Percentiles rank a stretch among this genome's conserved stretches.
phyloP scores from a whole-genome alignment of 2,329 filamentous ascomycete genomes.

The Neodidymelliopsis sp. region DNA sequence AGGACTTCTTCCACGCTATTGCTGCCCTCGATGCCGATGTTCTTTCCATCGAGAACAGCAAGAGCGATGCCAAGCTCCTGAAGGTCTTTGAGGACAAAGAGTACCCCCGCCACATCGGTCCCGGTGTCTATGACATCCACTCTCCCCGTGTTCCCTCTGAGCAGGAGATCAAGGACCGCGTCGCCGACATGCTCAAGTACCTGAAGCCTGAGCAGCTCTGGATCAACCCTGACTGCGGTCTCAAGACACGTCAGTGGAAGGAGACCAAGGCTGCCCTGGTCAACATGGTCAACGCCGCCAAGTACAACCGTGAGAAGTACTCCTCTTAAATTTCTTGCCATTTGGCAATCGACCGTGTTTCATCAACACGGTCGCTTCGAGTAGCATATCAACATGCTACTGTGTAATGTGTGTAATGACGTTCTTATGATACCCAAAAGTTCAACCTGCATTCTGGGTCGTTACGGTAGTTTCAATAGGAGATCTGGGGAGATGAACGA shows the following conservation, averaged over 20 bases:
- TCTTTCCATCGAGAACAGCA: slow-evolving; percentile 99
- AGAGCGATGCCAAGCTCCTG: slow-evolving; percentile 98
- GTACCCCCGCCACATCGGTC: slow-evolving; percentile 97
- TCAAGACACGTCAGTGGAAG: slow-evolving; percentile 98
- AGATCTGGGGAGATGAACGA: slow-evolving; percentile 41
- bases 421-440: slow-evolving; percentile 53
- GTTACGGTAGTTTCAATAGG: slow-evolving; percentile 37
- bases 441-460: slow-evolving; percentile 53
- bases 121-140: slow-evolving; percentile 99
- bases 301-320: slow-evolving; percentile 93
- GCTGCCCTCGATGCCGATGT: slow-evolving; percentile 97
- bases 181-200: slow-evolving; percentile 95
- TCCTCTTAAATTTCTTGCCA: slow-evolving; percentile 58
- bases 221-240: slow-evolving; percentile 99
- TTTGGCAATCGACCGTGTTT: slow-evolving; percentile 39
- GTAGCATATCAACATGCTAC: slow-evolving; percentile 51
- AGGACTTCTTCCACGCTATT: slow-evolving; percentile 99
- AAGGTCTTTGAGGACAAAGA: slow-evolving; percentile 97
- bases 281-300: slow-evolving; percentile 99
- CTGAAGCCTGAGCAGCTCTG: slow-evolving; percentile 98
- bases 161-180: slow-evolving; percentile 97
- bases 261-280: slow-evolving; percentile 95
- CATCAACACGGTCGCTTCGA: slow-evolving; percentile 41
- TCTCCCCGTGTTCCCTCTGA: slow-evolving; percentile 95
- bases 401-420: slow-evolving; percentile 51